Evolutionary conservation across 495 filamentous ascomycete genomes (phyloP), one percentile per base, ranked within the genome.

Genomic region (Neurospora sp.): DNA sequence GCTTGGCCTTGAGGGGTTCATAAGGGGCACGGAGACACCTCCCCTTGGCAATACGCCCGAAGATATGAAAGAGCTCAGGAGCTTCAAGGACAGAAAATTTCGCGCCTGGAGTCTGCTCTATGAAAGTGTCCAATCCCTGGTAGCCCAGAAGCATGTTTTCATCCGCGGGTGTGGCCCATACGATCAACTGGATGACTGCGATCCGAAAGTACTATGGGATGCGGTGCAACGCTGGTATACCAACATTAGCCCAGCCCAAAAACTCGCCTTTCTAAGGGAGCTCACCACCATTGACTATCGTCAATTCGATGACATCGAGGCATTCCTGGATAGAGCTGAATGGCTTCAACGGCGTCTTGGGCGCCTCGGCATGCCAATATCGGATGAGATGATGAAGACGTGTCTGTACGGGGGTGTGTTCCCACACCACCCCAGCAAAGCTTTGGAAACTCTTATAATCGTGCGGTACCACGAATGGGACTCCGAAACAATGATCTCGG

Each of bases 221-320:
- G 3, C 0, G 27, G 3, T 35, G 6, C 53, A 65, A 37, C 27
- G 27, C 11, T 65, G 27, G 53, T 65, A 65, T 65, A 16, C 7
- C 7, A 2, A 65, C 11, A 65, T 65, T 8, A 0, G 1, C 1
- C 12, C 27, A 31, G 0, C 0, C 1, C 2, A 3, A 18, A 31
- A 65, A 9, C 53, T 31, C 2, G 27, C 4, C 22, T 35, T 65
- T 0, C 27, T 35, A 4, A 65, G 12, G 27, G 53, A 65, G 6
- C 53, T 65, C 6, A 65, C 53, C 27, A 9, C 2, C 27, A 35
- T 65, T 27, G 6, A 65, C 27, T 65, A 65, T 9, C 53, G 53
- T 18, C 53, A 65, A 6, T 65, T 65, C 3, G 7, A 35, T 0
- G 53, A 37, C 53, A 9, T 35, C 6, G 14, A 9, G 9, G 27